Conservation (phyloP, 2,329 filamentous ascomycete genomes). For the Colletotrichum spinosum region DNA sequence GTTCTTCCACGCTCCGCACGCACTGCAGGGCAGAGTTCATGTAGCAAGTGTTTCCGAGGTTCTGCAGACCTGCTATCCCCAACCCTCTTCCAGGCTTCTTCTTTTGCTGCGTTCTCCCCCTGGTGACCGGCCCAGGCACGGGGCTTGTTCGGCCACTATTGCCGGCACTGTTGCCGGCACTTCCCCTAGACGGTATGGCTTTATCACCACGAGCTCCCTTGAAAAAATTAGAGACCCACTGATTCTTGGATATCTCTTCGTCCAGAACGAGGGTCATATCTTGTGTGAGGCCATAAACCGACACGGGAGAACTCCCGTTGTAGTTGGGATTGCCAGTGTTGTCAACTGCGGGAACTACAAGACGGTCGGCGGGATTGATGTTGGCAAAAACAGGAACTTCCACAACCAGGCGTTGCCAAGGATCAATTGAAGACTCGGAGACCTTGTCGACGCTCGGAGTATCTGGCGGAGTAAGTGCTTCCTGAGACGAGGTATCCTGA, state of each 20-base stretch:
- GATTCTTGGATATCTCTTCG: slow-evolving; percentile 73
- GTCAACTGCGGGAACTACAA: slow-evolving; percentile 59
- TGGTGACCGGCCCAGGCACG: slow-evolving; percentile 71
- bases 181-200: slow-evolving; percentile 50
- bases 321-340: slow-evolving; percentile 79
- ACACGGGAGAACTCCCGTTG: slow-evolving; percentile 78
- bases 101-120: slow-evolving; percentile 74
- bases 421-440: slow-evolving; percentile 40
- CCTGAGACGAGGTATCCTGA: slow-evolving; percentile 50
- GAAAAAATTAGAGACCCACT: slow-evolving; percentile 65
- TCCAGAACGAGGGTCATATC: slow-evolving; percentile 87
- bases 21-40: slow-evolving; percentile 99
- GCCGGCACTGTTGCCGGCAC: slow-evolving; percentile 48
- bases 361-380: slow-evolving; percentile 38
- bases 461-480: slow-evolving; percentile 54
- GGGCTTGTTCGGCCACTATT: slow-evolving; percentile 79
- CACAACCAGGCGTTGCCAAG: slow-evolving; percentile 57
- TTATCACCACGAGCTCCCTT: slow-evolving; percentile 47
- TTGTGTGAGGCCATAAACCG: slow-evolving; percentile 74
- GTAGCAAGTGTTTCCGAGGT: slow-evolving; percentile 97
- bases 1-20: slow-evolving; percentile 90
- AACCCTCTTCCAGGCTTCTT: slow-evolving; percentile 76
- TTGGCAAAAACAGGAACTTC: slow-evolving; percentile 66
- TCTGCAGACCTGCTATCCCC: slow-evolving; percentile 86
- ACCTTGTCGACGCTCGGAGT: slow-evolving; percentile 50